Evolutionary conservation across 2,329 filamentous ascomycete genomes (phyloP), one percentile per base, ranked within the genome.

Genomic region (Chaetomium strumarium): DNA sequence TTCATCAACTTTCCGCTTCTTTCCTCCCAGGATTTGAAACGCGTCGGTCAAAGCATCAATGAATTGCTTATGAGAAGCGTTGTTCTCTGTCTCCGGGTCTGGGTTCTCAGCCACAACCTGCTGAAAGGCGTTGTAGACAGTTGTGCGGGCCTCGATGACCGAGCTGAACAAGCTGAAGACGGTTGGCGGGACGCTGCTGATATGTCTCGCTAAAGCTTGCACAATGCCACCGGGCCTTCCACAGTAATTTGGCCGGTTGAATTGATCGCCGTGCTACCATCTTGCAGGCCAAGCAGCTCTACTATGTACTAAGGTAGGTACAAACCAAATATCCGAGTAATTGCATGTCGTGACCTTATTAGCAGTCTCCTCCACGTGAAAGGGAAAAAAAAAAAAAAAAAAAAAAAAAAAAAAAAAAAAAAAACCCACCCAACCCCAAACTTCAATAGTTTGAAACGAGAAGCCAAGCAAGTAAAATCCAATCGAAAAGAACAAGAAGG

Each of bases 51-150:
- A 65, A 2, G 63, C 64, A 40, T 74, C 65, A 47, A 76, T 75
- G 55, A 75, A 76, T 36, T 66, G 57, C 41, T 70, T 70, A 57
- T 77, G 72, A 51, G 55, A 53, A n/a, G 34, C 34, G 14, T 75
- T 75, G 51, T 67, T 72, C 46, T 71, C 59, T 7, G 71, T 60
- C 8, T 70, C 67, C 5, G 66, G 65, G 38, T 72, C 69, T 5
- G 64, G 62, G 20, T 63, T 64, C 7, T 59, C 49, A 7, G 62
- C 60, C 31, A 63, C 64, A 10, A 69, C 53, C 45, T 66, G 63
- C 40, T 68, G 61, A 48, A 71, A 75, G 2, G 58, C 49, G 11
- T 42, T 46, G 50, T 67, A 60, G 16, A 59, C 56, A 5, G 61
- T 50, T 1, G 62, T 63, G 17, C 71, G 59, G 5, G 69, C 68